Evolutionary conservation across 1,139 yeast genomes (phyloP).

Genomic region (Hanseniaspora uvarum): DNA sequence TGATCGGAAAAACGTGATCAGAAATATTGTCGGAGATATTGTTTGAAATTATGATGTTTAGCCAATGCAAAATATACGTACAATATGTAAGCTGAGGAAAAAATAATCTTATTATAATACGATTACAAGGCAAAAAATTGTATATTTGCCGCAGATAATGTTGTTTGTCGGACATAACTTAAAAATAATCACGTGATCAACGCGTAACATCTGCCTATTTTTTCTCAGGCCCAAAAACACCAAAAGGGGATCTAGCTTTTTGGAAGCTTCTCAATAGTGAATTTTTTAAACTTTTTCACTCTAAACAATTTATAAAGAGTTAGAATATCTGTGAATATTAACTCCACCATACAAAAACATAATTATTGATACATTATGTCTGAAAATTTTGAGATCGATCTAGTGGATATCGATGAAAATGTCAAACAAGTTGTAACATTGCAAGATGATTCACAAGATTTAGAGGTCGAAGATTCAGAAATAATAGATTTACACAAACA

Average conservation of each 20-base stretch:
- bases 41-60: no score
- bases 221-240: background rate
- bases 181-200: background rate
- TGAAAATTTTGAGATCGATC: background rate
- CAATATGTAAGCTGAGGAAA: no score
- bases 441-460: background rate
- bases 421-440: background rate
- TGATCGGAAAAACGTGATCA: no score
- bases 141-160: no score
- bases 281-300: no score
- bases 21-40: no score
- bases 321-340: background rate
- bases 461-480: background rate
- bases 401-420: background rate
- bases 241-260: no score
- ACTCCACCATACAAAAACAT: background rate
- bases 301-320: no score
- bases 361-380: background rate
- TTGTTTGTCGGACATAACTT: background rate
- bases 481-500: conserved; percentile 24
- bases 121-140: no score
- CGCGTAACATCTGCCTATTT: background rate
- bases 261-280: no score
- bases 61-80: no score
- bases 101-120: no score